Evolutionary conservation across 1,284 basidiomycete species (phyloP).

Genomic region (Cystobasidium sp.): DNA sequence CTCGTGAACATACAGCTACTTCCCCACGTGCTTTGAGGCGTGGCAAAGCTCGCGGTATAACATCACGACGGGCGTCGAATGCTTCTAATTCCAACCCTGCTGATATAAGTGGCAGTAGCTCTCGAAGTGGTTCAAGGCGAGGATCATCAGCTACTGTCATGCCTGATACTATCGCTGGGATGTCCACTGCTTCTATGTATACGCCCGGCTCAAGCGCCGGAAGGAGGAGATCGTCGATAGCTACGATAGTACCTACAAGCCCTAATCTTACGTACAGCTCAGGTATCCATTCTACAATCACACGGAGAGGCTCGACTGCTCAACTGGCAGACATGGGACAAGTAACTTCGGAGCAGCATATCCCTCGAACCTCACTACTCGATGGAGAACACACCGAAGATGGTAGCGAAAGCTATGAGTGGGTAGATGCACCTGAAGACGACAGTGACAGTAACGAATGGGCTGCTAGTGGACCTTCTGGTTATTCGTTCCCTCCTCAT

Average conservation of each 20-base stretch:
- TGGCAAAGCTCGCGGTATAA: neutral
- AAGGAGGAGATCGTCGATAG: constrained; percentile 7
- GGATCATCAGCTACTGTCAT: constrained; percentile 40
- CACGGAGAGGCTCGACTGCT: constrained; percentile 18
- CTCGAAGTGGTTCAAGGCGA: constrained; percentile 11
- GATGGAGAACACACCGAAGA: neutral
- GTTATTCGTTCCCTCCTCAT: constrained; percentile 14
- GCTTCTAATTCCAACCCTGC: neutral
- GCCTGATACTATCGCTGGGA: constrained; percentile 3
- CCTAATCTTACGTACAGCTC: neutral
- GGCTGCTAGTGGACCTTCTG: neutral
- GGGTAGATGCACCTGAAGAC: constrained; percentile 31
- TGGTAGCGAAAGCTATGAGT: constrained; percentile 34
- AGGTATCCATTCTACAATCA: neutral
- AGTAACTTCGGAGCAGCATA: constrained; percentile 23
- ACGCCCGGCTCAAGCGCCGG: neutral
- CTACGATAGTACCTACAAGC: constrained; percentile 12
- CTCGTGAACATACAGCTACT: neutral
- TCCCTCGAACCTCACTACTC: neutral
- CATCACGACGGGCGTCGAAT: neutral
- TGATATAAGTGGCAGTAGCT: neutral
- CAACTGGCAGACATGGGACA: constrained; percentile 30
- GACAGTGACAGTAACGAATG: neutral
- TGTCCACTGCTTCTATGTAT: neutral
- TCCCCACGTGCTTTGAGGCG: constrained; percentile 13